Evolutionary conservation across 1,139 yeast genomes (phyloP).

Genomic region (Saccharomyces hybrid): DNA sequence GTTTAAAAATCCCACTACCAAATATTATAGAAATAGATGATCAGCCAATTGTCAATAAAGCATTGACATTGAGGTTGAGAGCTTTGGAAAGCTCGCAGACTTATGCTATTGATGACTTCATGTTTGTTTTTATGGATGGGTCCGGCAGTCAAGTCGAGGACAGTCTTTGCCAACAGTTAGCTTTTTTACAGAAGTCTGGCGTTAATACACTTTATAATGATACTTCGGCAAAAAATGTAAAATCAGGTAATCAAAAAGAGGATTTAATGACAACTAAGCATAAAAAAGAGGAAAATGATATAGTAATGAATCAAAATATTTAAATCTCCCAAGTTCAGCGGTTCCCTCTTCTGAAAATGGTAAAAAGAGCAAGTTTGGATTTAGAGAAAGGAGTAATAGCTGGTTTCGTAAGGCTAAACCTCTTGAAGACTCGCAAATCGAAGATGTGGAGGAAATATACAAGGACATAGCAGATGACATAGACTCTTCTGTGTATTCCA

Average conservation of each 20-base stretch:
- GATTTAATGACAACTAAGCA: background rate
- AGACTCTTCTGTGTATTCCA: background rate
- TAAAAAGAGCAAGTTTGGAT: background rate
- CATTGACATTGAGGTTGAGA: conserved; percentile 40
- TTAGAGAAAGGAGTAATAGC: conserved; percentile 2
- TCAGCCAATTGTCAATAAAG: conserved; percentile 41
- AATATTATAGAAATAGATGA: conserved; percentile 58
- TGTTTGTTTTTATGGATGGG: conserved; percentile 53
- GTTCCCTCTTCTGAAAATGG: background rate
- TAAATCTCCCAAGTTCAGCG: background rate
- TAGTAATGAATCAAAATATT: too few species aligned
- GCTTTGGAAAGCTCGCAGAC: conserved; percentile 45
- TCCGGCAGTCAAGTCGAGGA: conserved; percentile 31
- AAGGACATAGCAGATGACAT: background rate
- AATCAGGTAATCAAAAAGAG: conserved; percentile 9
- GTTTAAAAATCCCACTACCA: conserved; percentile 68
- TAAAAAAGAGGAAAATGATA: too few species aligned
- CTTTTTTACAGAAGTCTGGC: conserved; percentile 10
- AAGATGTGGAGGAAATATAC: background rate
- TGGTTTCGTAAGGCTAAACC: background rate
- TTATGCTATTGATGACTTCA: conserved; percentile 56
- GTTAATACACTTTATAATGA: conserved; percentile 5
- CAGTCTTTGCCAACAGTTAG: conserved; percentile 12
- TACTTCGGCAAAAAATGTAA: conserved; percentile 9
- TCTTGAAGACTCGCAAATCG: background rate